Evolutionary conservation across 2,329 filamentous ascomycete genomes (phyloP), one percentile per base, ranked within the genome.

Genomic region (Aotearoamyces nothofagi): DNA sequence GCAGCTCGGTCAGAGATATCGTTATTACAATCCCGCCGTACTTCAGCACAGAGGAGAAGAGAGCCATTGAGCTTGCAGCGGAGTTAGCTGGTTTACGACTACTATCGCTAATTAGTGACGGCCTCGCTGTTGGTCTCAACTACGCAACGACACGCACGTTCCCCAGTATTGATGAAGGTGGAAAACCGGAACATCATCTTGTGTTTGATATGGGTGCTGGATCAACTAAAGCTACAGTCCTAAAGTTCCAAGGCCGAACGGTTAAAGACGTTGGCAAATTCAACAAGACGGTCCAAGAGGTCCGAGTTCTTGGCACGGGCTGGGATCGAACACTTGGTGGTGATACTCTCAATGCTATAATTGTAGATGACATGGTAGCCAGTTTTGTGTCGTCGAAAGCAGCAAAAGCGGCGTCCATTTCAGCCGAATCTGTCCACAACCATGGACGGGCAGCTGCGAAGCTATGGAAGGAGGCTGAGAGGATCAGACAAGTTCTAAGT

Each of bases 181-280:
- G 69, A 39, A 84, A 84, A 58, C 78, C 90, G 1, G 90, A 98
- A 55, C 71, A 86, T 44, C 83, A 98, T 56, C 58, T 98, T 51
- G 72, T 98, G 16, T 98, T 90, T 48, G 90, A 98, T 50, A 96
- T 98, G 86, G 90, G 90, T 41, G 86, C 90, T 41, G 90, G 90
- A 4, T 94, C 83, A 25, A 80, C 87, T 17, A 92, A 83, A 44
- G 87, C 87, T 4, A 90, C 84, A 5, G 61, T 98, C 29, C 57
- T 98, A 50, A 78, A 76, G 45, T 93, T 98, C 57, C 86, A 94
- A 53, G 79, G 80, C 49, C 76, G 78, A 42, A 75, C 68, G 2
- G 77, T 96, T 37, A 98, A 96, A 63, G 87, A 94, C 43, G 58
- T 87, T 31, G 86, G 84, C 40, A 84, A 80, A 52, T 87, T 71